Conservation (phyloP, 1,284 basidiomycete species). For the Stereum hirsutum region DNA sequence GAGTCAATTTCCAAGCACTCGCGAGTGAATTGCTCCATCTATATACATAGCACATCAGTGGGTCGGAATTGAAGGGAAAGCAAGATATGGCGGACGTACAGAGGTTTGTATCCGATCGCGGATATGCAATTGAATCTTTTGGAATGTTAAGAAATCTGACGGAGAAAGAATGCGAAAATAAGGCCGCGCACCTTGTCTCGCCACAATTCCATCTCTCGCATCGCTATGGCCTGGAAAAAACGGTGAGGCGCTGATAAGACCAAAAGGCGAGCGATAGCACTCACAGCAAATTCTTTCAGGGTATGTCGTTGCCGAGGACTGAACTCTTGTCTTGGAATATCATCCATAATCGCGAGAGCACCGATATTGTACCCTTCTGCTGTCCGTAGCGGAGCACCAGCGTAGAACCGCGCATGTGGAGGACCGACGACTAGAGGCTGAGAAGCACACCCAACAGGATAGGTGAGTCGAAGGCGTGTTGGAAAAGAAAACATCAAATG, state of each 20-base stretch:
- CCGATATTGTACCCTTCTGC: slow-evolving; percentile 89
- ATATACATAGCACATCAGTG: slow-evolving; percentile 2
- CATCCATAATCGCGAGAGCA: slow-evolving; percentile 81
- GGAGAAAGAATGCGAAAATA: slow-evolving; percentile 1
- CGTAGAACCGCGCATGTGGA: slow-evolving; percentile 82
- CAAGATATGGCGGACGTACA: slow-evolving; percentile 27
- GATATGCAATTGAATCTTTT: slow-evolving; percentile 80
- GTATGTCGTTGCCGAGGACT: slow-evolving; percentile 85
- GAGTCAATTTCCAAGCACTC: slow-evolving; percentile 91
- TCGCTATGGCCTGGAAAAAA: slow-evolving; percentile 60
- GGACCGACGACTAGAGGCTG: slow-evolving; percentile 69
- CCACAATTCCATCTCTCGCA: slow-evolving; percentile 95
- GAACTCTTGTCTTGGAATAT: slow-evolving; percentile 78
- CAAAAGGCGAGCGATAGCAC: slow-evolving; percentile 10
- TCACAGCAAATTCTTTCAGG: slow-evolving; percentile 83
- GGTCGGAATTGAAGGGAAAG: not conserved
- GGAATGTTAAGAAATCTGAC: slow-evolving; percentile 1
- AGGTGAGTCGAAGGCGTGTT: not conserved
- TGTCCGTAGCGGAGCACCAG: slow-evolving; percentile 84
- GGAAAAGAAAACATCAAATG: not conserved
- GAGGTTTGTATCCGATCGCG: slow-evolving; percentile 89
- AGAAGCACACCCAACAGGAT: not conserved
- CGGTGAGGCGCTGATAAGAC: slow-evolving; percentile 1
- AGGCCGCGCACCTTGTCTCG: slow-evolving; percentile 65
- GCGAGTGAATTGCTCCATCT: slow-evolving; percentile 93